A percentile compares a stretch with the other conserved stretches of the same genome.
These are phyloP conservation scores for Ensete glaucum DNA, from an alignment of 176 grass and related monocot genomes.

Conservation along the genomic window DNA sequence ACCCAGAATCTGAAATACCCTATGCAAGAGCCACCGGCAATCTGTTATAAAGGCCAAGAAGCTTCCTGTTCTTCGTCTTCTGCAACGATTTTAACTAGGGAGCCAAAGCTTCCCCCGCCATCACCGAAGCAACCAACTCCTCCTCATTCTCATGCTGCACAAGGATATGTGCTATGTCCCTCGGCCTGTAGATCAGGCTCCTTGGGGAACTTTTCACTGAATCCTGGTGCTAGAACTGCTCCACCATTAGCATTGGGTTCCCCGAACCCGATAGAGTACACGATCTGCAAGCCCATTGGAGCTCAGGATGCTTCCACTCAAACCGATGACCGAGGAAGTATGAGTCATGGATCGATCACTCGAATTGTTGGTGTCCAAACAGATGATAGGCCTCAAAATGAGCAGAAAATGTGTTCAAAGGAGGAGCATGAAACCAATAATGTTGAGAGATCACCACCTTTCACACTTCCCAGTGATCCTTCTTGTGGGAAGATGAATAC, in stretches of 20 bases:
- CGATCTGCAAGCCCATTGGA: conserved; percentile 42
- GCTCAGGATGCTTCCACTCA: conserved; percentile 87
- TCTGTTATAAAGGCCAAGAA: conserved; percentile 16
- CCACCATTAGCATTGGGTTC: conserved; percentile 51
- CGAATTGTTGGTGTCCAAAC: neutral
- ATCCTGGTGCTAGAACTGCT: conserved; percentile 9
- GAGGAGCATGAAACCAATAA: conserved; percentile 29
- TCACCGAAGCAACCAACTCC: neutral
- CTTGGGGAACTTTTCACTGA: conserved; percentile 14
- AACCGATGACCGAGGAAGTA: conserved; percentile 48
- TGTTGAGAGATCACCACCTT: conserved; percentile 29
- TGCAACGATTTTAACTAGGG: conserved; percentile 10
- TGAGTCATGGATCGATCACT: conserved; percentile 13
- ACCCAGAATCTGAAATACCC: conserved; percentile 23
- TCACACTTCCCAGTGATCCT: conserved; percentile 34
- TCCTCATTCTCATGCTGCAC: neutral
- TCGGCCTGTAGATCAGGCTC: neutral
- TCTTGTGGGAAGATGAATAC: conserved; percentile 59
- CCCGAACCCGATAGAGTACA: conserved; percentile 46
- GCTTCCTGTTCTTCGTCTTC: conserved; percentile 35
- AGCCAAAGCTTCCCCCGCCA: conserved; percentile 12
- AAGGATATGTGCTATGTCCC: conserved; percentile 6
- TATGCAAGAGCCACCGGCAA: conserved; percentile 18
- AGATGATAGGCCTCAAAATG: conserved; percentile 24
- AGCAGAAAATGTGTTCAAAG: neutral